A percentile compares a stretch with the other conserved stretches of the same genome.
Conservation (phyloP, 2,329 filamentous ascomycete genomes). For the Pseudocercospora macadamiae region DNA sequence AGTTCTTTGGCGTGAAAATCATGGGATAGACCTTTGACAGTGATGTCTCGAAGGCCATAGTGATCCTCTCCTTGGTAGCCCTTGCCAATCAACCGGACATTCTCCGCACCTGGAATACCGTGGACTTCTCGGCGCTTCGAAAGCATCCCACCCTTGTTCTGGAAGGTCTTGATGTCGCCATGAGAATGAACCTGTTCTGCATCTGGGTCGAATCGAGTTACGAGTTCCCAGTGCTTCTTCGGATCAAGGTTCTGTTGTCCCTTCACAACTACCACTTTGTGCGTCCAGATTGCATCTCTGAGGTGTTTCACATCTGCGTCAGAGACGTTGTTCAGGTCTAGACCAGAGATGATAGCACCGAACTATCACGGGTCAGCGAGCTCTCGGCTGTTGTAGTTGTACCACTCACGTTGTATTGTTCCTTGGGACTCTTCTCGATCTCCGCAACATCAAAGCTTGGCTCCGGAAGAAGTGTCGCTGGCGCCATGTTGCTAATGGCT, state of each 20-base stretch:
- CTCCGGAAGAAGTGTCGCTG: constrained; percentile 15
- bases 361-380: constrained; percentile 9
- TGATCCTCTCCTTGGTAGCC: constrained; percentile 51
- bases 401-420: constrained; percentile 14
- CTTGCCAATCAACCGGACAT: constrained; percentile 51
- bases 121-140: constrained; percentile 36
- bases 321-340: constrained; percentile 45
- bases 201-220: constrained; percentile 46
- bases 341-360: constrained; percentile 33
- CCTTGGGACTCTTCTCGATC: constrained; percentile 12
- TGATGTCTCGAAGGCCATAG: constrained; percentile 47
- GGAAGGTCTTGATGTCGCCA: constrained; percentile 47
- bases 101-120: constrained; percentile 48
- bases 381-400: not conserved
- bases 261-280: constrained; percentile 50
- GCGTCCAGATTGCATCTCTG: constrained; percentile 46
- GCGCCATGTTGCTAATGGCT: constrained; percentile 1
- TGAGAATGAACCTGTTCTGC: constrained; percentile 49
- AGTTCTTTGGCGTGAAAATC: constrained; percentile 68
- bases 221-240: constrained; percentile 51
- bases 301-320: constrained; percentile 44
- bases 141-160: constrained; percentile 46
- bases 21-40: constrained; percentile 28
- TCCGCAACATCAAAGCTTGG: constrained; percentile 10
- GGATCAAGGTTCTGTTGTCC: constrained; percentile 47